Conservation (phyloP, 2,329 filamentous ascomycete genomes). For the Pseudocercospora vitis region DNA sequence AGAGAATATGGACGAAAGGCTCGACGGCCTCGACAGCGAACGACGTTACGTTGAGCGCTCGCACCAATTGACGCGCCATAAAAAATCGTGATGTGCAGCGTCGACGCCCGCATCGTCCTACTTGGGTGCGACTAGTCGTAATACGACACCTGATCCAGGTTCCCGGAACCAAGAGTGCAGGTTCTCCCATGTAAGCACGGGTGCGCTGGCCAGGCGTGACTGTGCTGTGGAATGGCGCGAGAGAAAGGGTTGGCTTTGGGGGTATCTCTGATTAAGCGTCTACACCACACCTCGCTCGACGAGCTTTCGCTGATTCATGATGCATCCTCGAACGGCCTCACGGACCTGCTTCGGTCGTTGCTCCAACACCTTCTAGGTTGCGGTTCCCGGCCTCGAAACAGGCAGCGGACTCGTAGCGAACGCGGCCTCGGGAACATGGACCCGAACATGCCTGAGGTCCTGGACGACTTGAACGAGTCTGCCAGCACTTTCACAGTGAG, state of each 20-base stretch:
- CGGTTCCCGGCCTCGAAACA: slow-evolving; percentile 21
- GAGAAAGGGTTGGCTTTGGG: not conserved
- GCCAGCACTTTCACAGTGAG: slow-evolving; percentile 74
- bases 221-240: not conserved
- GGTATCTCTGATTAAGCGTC: not conserved
- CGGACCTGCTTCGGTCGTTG: not conserved
- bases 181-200: no score
- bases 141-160: not conserved
- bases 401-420: slow-evolving; percentile 4
- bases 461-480: slow-evolving; percentile 68
- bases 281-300: not conserved
- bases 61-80: not conserved
- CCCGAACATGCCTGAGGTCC: slow-evolving; percentile 19
- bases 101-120: not conserved
- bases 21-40: not conserved
- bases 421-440: slow-evolving; percentile 22
- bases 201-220: not conserved
- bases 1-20: not conserved
- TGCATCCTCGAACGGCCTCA: no score
- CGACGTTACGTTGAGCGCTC: not conserved
- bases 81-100: not conserved
- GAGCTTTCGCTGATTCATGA: no score
- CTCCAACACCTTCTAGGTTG: slow-evolving; percentile 12
- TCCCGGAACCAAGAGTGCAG: no score
- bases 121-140: not conserved